phyloP scores from a whole-genome alignment of 2,329 filamentous ascomycete genomes.

The Ambrosiella xylebori region DNA sequence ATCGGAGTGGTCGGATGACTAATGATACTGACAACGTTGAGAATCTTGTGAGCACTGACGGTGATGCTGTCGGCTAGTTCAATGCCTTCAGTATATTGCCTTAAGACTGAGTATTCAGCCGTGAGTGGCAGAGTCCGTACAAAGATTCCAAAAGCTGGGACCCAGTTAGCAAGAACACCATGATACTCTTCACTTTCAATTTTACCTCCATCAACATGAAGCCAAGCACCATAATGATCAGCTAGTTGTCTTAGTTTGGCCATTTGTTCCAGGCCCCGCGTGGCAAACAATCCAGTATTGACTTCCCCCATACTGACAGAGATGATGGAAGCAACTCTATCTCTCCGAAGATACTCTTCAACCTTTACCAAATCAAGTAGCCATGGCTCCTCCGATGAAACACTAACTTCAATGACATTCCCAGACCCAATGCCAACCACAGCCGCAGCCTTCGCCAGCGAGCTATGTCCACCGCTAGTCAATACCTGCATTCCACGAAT shows the following conservation, averaged over 20 bases:
- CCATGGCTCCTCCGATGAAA: constrained; percentile 37
- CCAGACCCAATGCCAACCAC: constrained; percentile 61
- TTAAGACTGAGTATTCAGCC: constrained; percentile 38
- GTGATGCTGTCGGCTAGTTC: constrained; percentile 78
- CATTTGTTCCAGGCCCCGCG: constrained; percentile 41
- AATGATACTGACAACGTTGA: constrained; percentile 53
- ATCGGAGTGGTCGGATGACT: too few species aligned
- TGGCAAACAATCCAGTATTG: constrained; percentile 69
- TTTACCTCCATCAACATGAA: constrained; percentile 68
- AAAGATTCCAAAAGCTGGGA: constrained; percentile 65
- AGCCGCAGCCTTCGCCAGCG: constrained; percentile 65
- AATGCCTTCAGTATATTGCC: constrained; percentile 39
- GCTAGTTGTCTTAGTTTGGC: constrained; percentile 48
- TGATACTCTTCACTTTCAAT: constrained; percentile 7
- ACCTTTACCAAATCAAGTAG: constrained; percentile 50
- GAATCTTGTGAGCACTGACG: constrained; percentile 74
- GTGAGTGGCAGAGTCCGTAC: constrained; percentile 44
- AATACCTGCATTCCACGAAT: constrained; percentile 57
- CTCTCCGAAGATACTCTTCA: constrained; percentile 36
- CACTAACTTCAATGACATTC: constrained; percentile 44
- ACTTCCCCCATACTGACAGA: constrained; percentile 75
- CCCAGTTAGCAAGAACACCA: constrained; percentile 4
- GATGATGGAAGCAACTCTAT: constrained; percentile 52
- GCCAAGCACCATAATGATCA: constrained; percentile 60
- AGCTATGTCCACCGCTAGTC: constrained; percentile 71